Evolutionary conservation across 140 eudicot species (phyloP), one percentile per base, ranked within the genome.

Genomic region (Bidens hawaiensis): DNA sequence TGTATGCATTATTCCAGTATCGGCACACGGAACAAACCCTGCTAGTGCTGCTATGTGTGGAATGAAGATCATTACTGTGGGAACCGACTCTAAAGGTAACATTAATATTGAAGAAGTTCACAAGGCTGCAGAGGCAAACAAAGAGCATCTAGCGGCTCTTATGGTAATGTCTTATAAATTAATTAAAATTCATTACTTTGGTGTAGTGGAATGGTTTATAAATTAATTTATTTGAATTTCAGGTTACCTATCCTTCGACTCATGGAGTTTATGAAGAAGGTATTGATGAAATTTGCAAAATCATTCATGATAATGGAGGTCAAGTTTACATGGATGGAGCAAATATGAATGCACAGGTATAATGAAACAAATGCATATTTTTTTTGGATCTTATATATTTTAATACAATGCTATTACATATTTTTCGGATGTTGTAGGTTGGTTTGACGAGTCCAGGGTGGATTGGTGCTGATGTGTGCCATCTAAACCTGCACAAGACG

Each of bases 271-370:
- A 89, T 60, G 97, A 89, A 66, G 97, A 89, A 76, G 97, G 97
- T 27, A 89, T 86, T 62, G 95, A 89, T 68, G 97, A 89, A 71
- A 89, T 89, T 34, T 89, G 97, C 75, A 83, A 79, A 70, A 86
- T 89, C 38, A 83, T 89, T 68, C 97, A 89, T 45, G 89, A 89
- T 72, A 89, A 89, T 62, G 97, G 97, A 13, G 99, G 99, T 65
- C 99, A 91, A 73, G 99, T 91, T 40, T 91, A 91, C 89, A 91
- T 91, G 99, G 99, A 91, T 75, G 99, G 99, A 65, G 99, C 99
- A 9, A 91, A 91, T 93, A 91, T 91, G 99, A 91, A 91, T 68
- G 99, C 99, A 49, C 99, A 91, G 96, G 98, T 91, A 72, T 46
- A 27, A 48, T 8, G 13, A 28, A 24, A 53, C 19, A n/a, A n/a